phyloP scores from a whole-genome alignment of 371 early-diverging fungal genomes.

The Rhizopus sp. region DNA sequence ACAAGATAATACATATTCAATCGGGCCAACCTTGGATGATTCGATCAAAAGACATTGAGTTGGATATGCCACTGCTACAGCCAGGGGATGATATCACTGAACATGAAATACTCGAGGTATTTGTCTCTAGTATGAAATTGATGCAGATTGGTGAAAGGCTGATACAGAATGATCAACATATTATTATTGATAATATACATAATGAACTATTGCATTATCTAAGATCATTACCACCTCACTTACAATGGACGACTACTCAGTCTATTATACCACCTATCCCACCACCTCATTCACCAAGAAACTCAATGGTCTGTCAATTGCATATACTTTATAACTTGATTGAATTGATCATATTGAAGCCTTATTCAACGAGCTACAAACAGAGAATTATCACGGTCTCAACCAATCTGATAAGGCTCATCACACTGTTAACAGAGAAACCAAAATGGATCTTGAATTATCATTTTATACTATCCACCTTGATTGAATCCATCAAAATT shows the following conservation, averaged over 20 bases:
- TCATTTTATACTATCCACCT: slow-evolving; percentile 8
- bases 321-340: slow-evolving; percentile 34
- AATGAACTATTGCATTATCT: slow-evolving; percentile 30
- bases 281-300: slow-evolving; percentile 16
- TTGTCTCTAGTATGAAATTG: slow-evolving; percentile 28
- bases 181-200: slow-evolving; percentile 13
- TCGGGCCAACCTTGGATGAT: slow-evolving; percentile 31
- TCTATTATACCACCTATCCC: slow-evolving; percentile 4
- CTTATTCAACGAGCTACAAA: slow-evolving; percentile 24
- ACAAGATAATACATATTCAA: slow-evolving; percentile 28
- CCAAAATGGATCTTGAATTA: slow-evolving; percentile 15
- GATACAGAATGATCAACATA: slow-evolving; percentile 19
- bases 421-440: slow-evolving; percentile 10
- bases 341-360: slow-evolving; percentile 25
- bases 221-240: slow-evolving; percentile 23
- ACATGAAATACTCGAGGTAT: slow-evolving; percentile 28
- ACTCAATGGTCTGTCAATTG: slow-evolving; percentile 20
- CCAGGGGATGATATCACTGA: slow-evolving; percentile 34
- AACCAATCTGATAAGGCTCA: slow-evolving; percentile 21
- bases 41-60: slow-evolving; percentile 22
- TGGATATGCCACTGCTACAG: slow-evolving; percentile 34
- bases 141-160: slow-evolving; percentile 28
- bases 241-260: slow-evolving; percentile 33
- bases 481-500: slow-evolving; percentile 22
- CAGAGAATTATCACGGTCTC: slow-evolving; percentile 20